These are phyloP conservation scores for Tetrahymena malaccensis DNA, from an alignment of 73 alveolate species.

Conservation along the genomic window DNA sequence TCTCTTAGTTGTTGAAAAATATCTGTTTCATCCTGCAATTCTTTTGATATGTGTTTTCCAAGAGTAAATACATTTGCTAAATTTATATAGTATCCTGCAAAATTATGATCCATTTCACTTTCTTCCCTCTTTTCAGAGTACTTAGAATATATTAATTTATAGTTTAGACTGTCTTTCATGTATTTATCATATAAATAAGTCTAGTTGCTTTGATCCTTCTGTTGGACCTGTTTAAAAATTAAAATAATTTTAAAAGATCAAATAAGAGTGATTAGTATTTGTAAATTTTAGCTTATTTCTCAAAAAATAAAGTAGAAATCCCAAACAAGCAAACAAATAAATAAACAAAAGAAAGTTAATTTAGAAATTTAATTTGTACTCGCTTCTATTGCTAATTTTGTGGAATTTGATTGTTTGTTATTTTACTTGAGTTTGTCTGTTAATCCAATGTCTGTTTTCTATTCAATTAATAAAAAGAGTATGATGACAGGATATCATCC, in stretches of 20 bases:
- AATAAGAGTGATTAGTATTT: neutral
- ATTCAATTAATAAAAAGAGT: neutral
- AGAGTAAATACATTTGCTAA: neutral
- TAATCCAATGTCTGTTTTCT: neutral
- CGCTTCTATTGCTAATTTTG: neutral
- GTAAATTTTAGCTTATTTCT: neutral
- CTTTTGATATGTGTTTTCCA: neutral
- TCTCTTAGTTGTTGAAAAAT: neutral
- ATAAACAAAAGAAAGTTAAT: neutral
- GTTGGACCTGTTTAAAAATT: neutral
- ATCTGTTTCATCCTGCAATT: neutral
- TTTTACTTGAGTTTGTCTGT: neutral
- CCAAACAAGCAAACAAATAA: no score
- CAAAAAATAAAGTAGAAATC: neutral
- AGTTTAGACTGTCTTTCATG: neutral
- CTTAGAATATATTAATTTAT: neutral
- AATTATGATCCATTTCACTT: neutral
- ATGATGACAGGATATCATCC: neutral
- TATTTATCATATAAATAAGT: neutral
- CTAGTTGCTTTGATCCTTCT: neutral
- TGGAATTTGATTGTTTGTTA: neutral
- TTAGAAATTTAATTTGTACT: neutral
- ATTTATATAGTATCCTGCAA: neutral
- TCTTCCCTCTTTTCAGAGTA: neutral
- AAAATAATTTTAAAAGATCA: neutral